A percentile compares a stretch with the other conserved stretches of the same genome.
Conservation (phyloP, 352 stramenopile genomes). For the Bremia lactucae region DNA sequence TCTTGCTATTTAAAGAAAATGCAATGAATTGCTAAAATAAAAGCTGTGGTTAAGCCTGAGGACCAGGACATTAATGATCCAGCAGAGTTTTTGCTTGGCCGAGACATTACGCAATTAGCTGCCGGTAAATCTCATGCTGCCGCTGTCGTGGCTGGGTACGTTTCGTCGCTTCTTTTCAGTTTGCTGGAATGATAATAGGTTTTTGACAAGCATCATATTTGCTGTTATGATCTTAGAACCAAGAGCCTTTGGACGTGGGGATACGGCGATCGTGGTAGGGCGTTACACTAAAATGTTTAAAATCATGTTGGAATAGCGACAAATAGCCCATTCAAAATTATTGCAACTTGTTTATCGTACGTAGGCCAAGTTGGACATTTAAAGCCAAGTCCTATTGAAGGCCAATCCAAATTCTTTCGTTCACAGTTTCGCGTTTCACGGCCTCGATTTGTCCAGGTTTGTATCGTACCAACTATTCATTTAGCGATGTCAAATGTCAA, state of each 20-base stretch:
- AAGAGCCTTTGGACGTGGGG: slow-evolving; percentile 68
- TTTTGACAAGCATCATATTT: neutral
- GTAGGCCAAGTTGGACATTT: slow-evolving; percentile 56
- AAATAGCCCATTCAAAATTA: too few species aligned
- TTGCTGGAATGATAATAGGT: neutral
- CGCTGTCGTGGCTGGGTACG: slow-evolving; percentile 41
- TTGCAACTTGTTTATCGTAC: too few species aligned
- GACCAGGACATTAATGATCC: slow-evolving; percentile 56
- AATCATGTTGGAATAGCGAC: too few species aligned
- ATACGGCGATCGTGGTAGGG: slow-evolving; percentile 44
- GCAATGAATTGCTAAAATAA: slow-evolving; percentile 1
- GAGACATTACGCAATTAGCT: slow-evolving; percentile 48
- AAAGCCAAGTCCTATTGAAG: slow-evolving; percentile 33
- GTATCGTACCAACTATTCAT: neutral
- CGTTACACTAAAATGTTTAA: neutral
- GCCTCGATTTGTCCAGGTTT: slow-evolving; percentile 56
- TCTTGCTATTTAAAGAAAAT: neutral
- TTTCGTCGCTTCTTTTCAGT: neutral
- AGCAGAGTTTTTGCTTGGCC: slow-evolving; percentile 57
- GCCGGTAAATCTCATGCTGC: slow-evolving; percentile 50
- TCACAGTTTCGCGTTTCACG: slow-evolving; percentile 62
- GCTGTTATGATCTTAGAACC: slow-evolving; percentile 26
- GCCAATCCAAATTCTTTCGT: slow-evolving; percentile 73
- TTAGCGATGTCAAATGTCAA: neutral
- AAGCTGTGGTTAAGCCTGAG: slow-evolving; percentile 29